These are phyloP conservation scores for Quercus berberidifolia DNA, from an alignment of 306 rosid genomes.

Conservation along the genomic window DNA sequence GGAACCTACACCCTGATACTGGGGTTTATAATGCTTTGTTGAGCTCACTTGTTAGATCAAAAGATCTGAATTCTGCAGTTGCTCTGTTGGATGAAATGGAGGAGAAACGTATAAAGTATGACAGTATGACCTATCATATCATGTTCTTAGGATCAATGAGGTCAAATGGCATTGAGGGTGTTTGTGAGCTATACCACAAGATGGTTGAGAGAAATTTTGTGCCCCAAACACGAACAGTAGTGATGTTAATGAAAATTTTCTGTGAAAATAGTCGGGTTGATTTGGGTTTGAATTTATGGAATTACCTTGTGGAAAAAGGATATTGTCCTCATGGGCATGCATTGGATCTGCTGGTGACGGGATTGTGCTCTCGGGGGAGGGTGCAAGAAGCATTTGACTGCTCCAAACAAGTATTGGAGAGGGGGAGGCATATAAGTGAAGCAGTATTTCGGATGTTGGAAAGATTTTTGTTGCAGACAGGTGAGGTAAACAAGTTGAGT, in stretches of 20 bases:
- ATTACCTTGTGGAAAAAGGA: conserved; percentile 63
- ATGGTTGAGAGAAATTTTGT: conserved; percentile 60
- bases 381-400: conserved; percentile 67
- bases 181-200: conserved; percentile 50
- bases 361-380: conserved; percentile 65
- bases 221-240: conserved; percentile 68
- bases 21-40: conserved; percentile 79
- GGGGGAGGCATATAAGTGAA: conserved; percentile 78
- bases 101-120: conserved; percentile 44
- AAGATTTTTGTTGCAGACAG: conserved; percentile 44
- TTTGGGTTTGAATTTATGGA: conserved; percentile 68
- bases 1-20: conserved; percentile 56
- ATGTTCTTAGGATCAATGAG: conserved; percentile 55
- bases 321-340: conserved; percentile 86
- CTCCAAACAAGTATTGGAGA: conserved; percentile 72
- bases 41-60: conserved; percentile 51
- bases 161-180: conserved; percentile 44
- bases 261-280: conserved; percentile 62
- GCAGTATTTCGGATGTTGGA: conserved; percentile 60
- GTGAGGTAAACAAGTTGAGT: conserved; percentile 51
- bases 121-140: conserved; percentile 70
- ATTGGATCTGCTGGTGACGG: conserved; percentile 74
- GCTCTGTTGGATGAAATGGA: conserved; percentile 74
- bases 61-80: conserved; percentile 52
- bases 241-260: conserved; percentile 67